Evolutionary conservation across 2,329 filamentous ascomycete genomes (phyloP).

Genomic region (Fusarium miscanthi): DNA sequence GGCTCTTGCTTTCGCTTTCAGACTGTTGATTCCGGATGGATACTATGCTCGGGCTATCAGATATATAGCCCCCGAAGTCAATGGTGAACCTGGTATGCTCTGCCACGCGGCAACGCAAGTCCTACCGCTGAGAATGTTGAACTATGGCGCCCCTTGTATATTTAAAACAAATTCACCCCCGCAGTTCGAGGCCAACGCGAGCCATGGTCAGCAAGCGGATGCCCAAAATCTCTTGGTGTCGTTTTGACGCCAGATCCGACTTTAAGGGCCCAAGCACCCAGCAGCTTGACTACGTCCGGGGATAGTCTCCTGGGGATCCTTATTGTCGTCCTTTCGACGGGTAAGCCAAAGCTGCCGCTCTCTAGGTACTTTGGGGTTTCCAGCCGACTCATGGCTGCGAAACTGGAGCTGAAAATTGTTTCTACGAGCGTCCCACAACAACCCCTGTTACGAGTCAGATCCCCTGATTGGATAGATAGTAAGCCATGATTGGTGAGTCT

Average conservation of each 20-base stretch:
- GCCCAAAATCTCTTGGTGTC: constrained; percentile 10
- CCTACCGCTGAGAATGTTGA: neutral
- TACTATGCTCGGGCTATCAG: neutral
- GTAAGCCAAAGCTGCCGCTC: constrained; percentile 20
- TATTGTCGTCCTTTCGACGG: constrained; percentile 5
- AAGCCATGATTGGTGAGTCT: neutral
- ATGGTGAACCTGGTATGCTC: neutral
- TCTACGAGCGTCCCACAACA: constrained; percentile 3
- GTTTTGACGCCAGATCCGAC: constrained; percentile 11
- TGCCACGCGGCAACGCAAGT: constrained; percentile 5
- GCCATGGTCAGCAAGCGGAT: neutral
- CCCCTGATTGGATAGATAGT: neutral
- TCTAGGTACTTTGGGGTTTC: constrained; percentile 1
- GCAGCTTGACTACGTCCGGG: constrained; percentile 9
- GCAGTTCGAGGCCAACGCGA: neutral
- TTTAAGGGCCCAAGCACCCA: constrained; percentile 5
- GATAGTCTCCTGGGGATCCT: constrained; percentile 23
- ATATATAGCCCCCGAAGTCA: constrained; percentile 8
- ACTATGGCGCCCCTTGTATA: constrained; percentile 8
- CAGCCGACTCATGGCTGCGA: constrained; percentile 9
- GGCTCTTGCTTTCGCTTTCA: neutral
- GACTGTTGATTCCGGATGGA: neutral
- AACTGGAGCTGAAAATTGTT: constrained; percentile 4
- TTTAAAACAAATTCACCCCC: neutral
- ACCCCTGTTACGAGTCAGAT: neutral